Percentiles rank a stretch among this genome's conserved stretches.
These are phyloP conservation scores for Leptodontidium sp. DNA, from an alignment of 2,329 filamentous ascomycete species.

Conservation along the genomic window DNA sequence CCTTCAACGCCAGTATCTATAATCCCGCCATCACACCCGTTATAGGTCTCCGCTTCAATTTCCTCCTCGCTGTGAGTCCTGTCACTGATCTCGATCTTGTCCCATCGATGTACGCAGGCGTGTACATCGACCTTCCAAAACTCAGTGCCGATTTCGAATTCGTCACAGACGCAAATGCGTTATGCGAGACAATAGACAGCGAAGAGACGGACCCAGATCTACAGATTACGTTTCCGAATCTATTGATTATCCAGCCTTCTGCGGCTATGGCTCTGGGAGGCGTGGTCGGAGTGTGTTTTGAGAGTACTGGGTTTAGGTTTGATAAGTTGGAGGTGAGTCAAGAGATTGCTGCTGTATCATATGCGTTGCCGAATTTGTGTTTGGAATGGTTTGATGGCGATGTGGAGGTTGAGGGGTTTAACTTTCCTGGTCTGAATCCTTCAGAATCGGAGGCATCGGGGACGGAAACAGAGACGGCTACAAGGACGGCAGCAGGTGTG, in stretches of 20 bases:
- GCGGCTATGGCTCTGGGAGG: background rate
- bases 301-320: background rate
- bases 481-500: background rate
- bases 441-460: background rate
- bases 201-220: background rate
- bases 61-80: background rate
- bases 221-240: background rate
- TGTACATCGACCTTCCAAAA: background rate
- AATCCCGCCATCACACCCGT: background rate
- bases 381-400: background rate
- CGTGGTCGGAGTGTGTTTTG: background rate
- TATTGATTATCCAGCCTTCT: background rate
- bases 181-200: background rate
- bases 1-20: background rate
- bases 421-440: background rate
- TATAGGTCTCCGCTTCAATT: background rate
- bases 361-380: background rate
- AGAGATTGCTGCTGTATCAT: background rate
- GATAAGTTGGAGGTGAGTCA: background rate
- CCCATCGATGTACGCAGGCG: background rate
- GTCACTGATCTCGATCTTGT: background rate
- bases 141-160: background rate
- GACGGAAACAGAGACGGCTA: background rate
- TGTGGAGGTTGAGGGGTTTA: background rate
- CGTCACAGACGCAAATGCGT: background rate